Conservation (phyloP, 129 eudicot species). For the Pseudognaphalium luteoalbum region DNA sequence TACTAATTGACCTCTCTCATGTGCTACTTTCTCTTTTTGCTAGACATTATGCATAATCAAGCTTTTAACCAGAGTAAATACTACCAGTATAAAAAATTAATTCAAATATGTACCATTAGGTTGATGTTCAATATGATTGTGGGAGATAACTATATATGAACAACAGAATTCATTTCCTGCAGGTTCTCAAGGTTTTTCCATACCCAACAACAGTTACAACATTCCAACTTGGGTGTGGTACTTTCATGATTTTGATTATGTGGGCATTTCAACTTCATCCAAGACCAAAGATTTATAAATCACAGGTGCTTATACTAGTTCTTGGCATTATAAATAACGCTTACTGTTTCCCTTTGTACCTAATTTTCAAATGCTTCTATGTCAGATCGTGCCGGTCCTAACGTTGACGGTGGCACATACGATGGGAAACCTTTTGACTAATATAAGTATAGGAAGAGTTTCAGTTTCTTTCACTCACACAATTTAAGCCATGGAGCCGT, state of each 20-base stretch:
- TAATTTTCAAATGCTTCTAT: slow-evolving; percentile 4
- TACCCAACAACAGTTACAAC: slow-evolving; percentile 77
- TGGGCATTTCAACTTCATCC: slow-evolving; percentile 81
- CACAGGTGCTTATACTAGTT: slow-evolving; percentile 49
- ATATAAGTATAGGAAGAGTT: slow-evolving; percentile 85
- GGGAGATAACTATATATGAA: background rate
- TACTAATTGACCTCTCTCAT: background rate
- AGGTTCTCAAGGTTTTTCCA: slow-evolving; percentile 83
- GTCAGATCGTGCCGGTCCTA: slow-evolving; percentile 62
- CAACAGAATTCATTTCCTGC: slow-evolving; percentile 3
- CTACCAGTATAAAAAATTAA: no score
- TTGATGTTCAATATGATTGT: background rate
- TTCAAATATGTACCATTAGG: no score
- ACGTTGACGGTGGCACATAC: slow-evolving; percentile 62
- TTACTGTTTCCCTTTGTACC: background rate
- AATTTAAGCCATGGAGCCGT: slow-evolving; percentile 96
- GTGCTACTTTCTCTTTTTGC: background rate
- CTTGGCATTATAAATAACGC: background rate
- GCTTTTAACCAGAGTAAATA: no score
- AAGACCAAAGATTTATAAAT: slow-evolving; percentile 59
- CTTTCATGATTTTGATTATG: slow-evolving; percentile 57
- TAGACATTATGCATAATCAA: no score
- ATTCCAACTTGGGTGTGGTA: slow-evolving; percentile 87
- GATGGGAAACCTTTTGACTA: slow-evolving; percentile 83
- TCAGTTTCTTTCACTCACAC: slow-evolving; percentile 97